These are phyloP conservation scores for Arabidopsis arenosa DNA, from an alignment of 345 rosid species.

Conservation along the genomic window DNA sequence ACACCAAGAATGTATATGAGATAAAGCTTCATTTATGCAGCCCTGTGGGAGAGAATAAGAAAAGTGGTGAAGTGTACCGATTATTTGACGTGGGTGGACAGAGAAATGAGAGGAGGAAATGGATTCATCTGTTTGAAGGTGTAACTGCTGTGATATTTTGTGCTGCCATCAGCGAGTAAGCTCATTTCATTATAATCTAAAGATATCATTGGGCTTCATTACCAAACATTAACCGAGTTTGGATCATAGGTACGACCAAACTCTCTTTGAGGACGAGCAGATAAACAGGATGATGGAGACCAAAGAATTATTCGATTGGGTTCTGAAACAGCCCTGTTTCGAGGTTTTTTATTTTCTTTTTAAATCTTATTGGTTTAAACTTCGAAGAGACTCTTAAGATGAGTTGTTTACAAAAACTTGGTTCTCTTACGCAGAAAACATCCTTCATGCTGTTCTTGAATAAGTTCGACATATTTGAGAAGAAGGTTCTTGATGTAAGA, in stretches of 20 bases:
- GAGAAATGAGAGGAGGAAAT: conserved; percentile 97
- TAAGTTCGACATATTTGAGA: conserved; percentile 97
- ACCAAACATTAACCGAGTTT: neutral
- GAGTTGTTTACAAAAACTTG: neutral
- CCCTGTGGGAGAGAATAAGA: conserved; percentile 94
- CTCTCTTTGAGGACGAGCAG: conserved; percentile 88
- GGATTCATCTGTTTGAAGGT: conserved; percentile 99
- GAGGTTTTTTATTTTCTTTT: conserved; percentile 55
- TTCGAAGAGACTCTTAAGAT: neutral
- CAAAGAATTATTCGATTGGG: conserved; percentile 95
- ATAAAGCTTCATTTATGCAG: conserved; percentile 54
- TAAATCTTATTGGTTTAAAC: neutral
- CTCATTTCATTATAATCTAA: neutral
- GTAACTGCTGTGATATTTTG: conserved; percentile 98
- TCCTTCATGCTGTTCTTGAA: conserved; percentile 96
- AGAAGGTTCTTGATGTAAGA: conserved; percentile 90
- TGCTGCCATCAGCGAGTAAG: conserved; percentile 99
- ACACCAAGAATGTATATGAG: conserved; percentile 5
- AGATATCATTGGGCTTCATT: neutral
- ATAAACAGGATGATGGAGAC: conserved; percentile 96
- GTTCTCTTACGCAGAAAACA: conserved; percentile 74
- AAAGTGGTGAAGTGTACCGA: conserved; percentile 98
- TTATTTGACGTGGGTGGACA: conserved; percentile 99
- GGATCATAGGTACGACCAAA: conserved; percentile 82
- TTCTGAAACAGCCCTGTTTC: conserved; percentile 95